Base-by-base conservation (phyloP, 306 rosid species). In the Gastrolobium villosum region DNA sequence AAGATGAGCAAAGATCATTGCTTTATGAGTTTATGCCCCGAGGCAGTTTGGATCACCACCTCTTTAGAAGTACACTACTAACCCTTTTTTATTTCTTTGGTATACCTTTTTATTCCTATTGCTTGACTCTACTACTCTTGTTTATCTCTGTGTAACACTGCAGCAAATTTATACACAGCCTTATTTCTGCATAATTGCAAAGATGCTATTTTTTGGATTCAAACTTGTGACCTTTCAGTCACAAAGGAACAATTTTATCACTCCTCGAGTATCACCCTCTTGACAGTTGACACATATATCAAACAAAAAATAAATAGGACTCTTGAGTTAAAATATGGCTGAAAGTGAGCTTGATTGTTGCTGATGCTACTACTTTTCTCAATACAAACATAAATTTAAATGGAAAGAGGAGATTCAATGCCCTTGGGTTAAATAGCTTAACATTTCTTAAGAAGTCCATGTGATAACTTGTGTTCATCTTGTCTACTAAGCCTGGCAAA, bases 41-140 rank as follows among this genome's bases (percentile, higher is more conserved):
- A 54, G 99, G 99, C 84, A 95, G 99, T 84, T 87, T 95, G 90
- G 99, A 95, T 87, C 93, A 93, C 84, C 99, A 95, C 82, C 99
- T 95, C 78, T 95, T 95, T 65, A 91, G 99, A 88, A 93, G 99
- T 95, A 91, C 59, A 57, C 69, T 79, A 80, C 89, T 68, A 43
- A 69, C 73, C 84, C 84, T 64, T 61, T 64, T 65, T 64, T 83
- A 39, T 68, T 77, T 77, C 69, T 80, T n/a, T 14, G 30, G 30
- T 28, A 65, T 30, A 77, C 65, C 77, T 46, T 54, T 74, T 62
- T 87, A 35, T 78, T 79, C 72, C 63, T 73, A 15, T 63, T 75
- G 75, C 72, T 67, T 71, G 52, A 57, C 57, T 74, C 56, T 46
- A 4, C 35, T 59, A 8, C 15, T 46, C 59, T 37, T 65, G 75